These are phyloP conservation scores for Spathaspora passalidarum DNA, from an alignment of 805 yeast genomes.

Conservation along the genomic window DNA sequence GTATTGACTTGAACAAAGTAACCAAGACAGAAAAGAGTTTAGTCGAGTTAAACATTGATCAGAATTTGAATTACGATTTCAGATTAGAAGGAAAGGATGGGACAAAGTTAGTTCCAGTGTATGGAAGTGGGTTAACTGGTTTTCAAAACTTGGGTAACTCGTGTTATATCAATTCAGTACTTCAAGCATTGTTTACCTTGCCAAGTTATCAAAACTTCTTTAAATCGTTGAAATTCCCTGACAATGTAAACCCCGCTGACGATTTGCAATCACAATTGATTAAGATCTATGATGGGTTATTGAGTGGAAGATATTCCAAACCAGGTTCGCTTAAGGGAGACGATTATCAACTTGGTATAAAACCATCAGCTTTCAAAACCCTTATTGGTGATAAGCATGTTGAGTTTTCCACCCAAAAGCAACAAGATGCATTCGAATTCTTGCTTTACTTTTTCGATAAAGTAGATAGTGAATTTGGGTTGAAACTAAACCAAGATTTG, in stretches of 20 bases:
- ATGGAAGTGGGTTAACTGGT: slow-evolving; percentile 80
- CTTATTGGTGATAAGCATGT: slow-evolving; percentile 73
- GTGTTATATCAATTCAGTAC: slow-evolving; percentile 80
- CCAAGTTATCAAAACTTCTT: slow-evolving; percentile 38
- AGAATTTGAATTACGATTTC: slow-evolving; percentile 91
- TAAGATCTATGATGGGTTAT: slow-evolving; percentile 77
- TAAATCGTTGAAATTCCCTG: slow-evolving; percentile 28
- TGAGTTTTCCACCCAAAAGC: slow-evolving; percentile 83
- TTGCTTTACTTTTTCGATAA: slow-evolving; percentile 63
- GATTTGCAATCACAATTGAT: slow-evolving; percentile 73
- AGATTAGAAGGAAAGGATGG: slow-evolving; percentile 74
- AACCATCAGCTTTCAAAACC: slow-evolving; percentile 72
- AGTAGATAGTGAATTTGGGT: slow-evolving; percentile 47
- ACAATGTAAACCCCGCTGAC: slow-evolving; percentile 49
- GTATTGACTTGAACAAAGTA: slow-evolving; percentile 56
- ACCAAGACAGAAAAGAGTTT: slow-evolving; percentile 83
- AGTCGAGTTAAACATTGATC: slow-evolving; percentile 88
- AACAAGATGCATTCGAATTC: slow-evolving; percentile 95
- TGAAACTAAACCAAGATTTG: slow-evolving; percentile 53
- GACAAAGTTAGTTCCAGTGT: slow-evolving; percentile 56
- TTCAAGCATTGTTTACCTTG: slow-evolving; percentile 65
- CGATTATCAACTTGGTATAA: slow-evolving; percentile 70
- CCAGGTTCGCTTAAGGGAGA: slow-evolving; percentile 46
- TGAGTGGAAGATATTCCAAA: slow-evolving; percentile 67
- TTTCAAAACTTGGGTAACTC: slow-evolving; percentile 89